Evolutionary conservation across 1,139 yeast genomes (phyloP).

Genomic region (Tardiomyces blankii): DNA sequence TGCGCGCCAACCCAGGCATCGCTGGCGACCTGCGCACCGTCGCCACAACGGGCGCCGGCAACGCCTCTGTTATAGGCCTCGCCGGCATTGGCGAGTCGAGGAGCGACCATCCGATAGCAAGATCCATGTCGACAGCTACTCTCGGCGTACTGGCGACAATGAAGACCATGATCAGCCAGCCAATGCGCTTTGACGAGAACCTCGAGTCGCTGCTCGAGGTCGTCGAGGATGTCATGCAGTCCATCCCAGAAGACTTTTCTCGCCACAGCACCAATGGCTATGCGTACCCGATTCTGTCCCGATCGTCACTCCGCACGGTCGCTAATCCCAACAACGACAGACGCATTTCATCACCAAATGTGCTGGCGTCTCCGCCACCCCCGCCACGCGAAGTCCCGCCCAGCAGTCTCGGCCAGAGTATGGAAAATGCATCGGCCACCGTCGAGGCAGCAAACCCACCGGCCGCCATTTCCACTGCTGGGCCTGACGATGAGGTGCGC

Average conservation of each 20-base stretch:
- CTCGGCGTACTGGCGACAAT: conserved; percentile 16
- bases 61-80: background rate
- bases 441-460: too few relatives aligned
- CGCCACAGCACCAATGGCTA: background rate
- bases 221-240: conserved; percentile 8
- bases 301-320: background rate
- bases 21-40: conserved; percentile 9
- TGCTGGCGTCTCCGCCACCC: background rate
- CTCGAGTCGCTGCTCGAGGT: conserved; percentile 12
- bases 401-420: too few relatives aligned
- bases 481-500: too few relatives aligned
- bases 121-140: conserved; percentile 20
- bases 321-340: background rate
- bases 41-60: conserved; percentile 2
- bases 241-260: background rate
- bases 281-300: background rate
- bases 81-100: background rate
- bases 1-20: conserved; percentile 40
- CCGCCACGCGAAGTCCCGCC: too few relatives aligned
- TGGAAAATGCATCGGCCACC: too few relatives aligned
- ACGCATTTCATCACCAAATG: background rate
- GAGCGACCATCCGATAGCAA: conserved; percentile 2
- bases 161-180: background rate
- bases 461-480: too few relatives aligned
- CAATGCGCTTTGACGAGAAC: conserved; percentile 9